These are phyloP conservation scores for Podospora anserina DNA, from an alignment of 495 filamentous ascomycete species.

Conservation along the genomic window DNA sequence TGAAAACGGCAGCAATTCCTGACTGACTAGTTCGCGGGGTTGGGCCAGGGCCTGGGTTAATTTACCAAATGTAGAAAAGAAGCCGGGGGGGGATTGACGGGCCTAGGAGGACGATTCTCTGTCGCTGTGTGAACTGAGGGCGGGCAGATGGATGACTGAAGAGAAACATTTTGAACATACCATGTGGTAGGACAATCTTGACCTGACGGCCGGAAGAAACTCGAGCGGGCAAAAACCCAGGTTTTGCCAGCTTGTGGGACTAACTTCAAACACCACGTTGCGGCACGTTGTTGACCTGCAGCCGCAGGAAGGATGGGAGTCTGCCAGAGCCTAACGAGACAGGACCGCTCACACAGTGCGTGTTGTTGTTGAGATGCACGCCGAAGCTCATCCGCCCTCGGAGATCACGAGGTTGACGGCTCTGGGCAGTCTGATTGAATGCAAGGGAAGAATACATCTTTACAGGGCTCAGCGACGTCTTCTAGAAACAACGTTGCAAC, in stretches of 20 bases:
- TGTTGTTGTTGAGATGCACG: neutral
- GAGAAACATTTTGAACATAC: neutral
- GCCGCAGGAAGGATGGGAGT: neutral
- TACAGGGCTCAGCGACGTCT: too few relatives aligned
- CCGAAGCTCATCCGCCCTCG: too few relatives aligned
- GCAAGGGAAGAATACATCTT: neutral
- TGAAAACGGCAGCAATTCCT: neutral
- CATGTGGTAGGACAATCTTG: conserved; percentile 4
- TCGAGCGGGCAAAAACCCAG: neutral
- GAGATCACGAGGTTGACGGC: neutral
- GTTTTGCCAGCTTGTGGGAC: neutral
- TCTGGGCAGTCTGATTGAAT: neutral
- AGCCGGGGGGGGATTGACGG: neutral
- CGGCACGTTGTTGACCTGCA: conserved; percentile 1
- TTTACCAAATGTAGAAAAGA: conserved; percentile 9
- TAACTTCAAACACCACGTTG: conserved; percentile 1
- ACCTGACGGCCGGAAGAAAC: conserved; percentile 5
- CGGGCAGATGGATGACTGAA: neutral
- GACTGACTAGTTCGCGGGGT: neutral
- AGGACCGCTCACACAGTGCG: conserved; percentile 6
- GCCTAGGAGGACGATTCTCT: neutral
- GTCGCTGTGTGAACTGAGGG: neutral
- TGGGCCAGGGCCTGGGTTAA: neutral
- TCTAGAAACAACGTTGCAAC: neutral
- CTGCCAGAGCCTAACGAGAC: neutral